Evolutionary conservation across 1,284 basidiomycete species (phyloP), one percentile per base, ranked within the genome.

Genomic region (Rhodotorula sp.): DNA sequence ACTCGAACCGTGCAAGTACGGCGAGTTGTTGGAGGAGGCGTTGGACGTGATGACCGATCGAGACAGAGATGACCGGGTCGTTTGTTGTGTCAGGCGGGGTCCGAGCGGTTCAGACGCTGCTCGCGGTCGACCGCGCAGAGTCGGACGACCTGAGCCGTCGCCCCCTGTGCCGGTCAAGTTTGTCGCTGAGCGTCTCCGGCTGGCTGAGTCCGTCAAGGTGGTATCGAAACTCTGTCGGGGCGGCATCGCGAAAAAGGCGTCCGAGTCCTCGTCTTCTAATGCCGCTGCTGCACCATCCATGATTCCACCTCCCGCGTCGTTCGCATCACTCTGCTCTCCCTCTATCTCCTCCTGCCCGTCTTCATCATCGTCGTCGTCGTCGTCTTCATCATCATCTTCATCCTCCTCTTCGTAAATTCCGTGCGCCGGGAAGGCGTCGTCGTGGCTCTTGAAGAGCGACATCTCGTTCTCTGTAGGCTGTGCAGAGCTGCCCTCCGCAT

Each of bases 381-480:
- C 62, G 48, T 45, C 38, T 2, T 57, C 60, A 14, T 4, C 31
- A 4, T 62, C 69, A 21, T 31, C 52, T 2, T 56, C 69, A 0
- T 64, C 62, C 21, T 34, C 43, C 15, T 60, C 60, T 5, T 58
- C 55, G 43, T 63, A 47, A 16, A 45, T 50, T 12, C 54, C 56
- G 8, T 62, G 60, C 5, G 31, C 70, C 15, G 66, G 43, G 26
- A 55, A 63, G n/a, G 43, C 54, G 15, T 47, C 43, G 43, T 56
- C 54, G 12, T 66, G 56, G 34, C 52, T 62, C 28, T 67, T 67
- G 63, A 71, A 71, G 21, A 74, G 28, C 5, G 47, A 64, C 72
- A 74, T 74, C 58, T 74, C 72, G 19, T 73, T 58, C 26, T 68
- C 68, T 2, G 50, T 47, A 2, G 72, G 72, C 15, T 67, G 57